These are phyloP conservation scores for Thraustochytrium striatum DNA, from an alignment of 352 stramenopile species.

Conservation along the genomic window DNA sequence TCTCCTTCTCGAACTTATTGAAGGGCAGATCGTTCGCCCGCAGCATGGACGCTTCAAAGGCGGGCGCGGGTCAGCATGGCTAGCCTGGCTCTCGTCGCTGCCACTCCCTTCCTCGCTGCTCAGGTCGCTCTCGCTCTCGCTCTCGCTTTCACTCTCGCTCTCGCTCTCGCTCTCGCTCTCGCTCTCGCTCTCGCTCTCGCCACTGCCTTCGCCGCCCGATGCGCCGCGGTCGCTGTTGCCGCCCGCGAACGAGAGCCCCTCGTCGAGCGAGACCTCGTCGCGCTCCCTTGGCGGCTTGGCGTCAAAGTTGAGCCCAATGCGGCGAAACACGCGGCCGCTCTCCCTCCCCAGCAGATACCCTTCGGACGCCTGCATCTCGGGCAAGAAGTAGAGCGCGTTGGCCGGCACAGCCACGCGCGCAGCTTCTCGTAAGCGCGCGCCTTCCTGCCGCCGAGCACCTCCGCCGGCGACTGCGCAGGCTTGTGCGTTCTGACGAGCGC, in stretches of 20 bases:
- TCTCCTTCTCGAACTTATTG: not conserved
- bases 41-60: not conserved
- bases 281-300: not conserved
- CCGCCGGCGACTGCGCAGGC: no score
- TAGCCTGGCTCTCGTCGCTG: not conserved
- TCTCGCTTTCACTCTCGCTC: not conserved
- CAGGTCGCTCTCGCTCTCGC: not conserved
- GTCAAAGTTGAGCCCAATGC: conserved; percentile 22
- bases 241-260: not conserved
- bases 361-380: conserved; percentile 7
- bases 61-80: not conserved
- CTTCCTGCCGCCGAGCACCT: no score
- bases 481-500: no score
- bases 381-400: not conserved
- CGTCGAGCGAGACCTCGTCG: not conserved
- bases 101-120: not conserved
- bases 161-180: not conserved
- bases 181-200: not conserved
- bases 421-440: no score
- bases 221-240: not conserved
- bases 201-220: not conserved
- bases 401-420: not conserved
- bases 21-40: not conserved
- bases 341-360: not conserved
- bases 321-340: not conserved